Evolutionary conservation across 2,329 filamentous ascomycete genomes (phyloP).

Genomic region (Botrytis deweyae): DNA sequence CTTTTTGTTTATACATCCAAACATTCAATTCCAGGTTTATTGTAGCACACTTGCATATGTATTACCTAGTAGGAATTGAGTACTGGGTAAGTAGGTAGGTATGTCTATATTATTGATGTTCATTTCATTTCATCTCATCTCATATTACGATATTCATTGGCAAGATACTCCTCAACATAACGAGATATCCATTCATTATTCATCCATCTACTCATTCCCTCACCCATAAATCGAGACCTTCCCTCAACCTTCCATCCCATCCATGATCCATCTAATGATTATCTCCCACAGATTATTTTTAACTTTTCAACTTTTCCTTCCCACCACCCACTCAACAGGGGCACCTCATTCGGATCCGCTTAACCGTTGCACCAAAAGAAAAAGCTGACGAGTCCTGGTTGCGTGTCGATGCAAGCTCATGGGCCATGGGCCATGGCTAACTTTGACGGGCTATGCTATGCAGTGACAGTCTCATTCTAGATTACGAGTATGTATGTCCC

Average conservation of each 20-base stretch:
- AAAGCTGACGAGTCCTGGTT: conserved; percentile 16
- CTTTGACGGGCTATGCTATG: background rate
- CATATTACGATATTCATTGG: too few relatives aligned
- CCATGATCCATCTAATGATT: background rate
- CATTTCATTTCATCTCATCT: background rate
- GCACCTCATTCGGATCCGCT: background rate
- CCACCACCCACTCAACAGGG: background rate
- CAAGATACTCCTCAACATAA: background rate
- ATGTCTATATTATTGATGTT: background rate
- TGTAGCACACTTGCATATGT: too few relatives aligned
- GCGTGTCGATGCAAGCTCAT: conserved; percentile 9
- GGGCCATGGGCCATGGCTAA: background rate
- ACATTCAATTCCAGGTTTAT: too few relatives aligned
- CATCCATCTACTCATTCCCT: background rate
- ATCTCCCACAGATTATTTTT: background rate
- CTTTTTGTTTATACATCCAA: too few relatives aligned
- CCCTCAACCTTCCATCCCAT: background rate
- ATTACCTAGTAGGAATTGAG: too few relatives aligned
- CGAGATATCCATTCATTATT: background rate
- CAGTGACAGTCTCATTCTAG: background rate
- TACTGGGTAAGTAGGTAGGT: too few relatives aligned
- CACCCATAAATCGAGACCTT: background rate
- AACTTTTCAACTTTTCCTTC: background rate
- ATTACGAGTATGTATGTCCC: background rate
- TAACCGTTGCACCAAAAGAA: background rate